These are phyloP conservation scores for Aureoboletus auriporus DNA, from an alignment of 768 basidiomycete genomes.

Conservation along the genomic window DNA sequence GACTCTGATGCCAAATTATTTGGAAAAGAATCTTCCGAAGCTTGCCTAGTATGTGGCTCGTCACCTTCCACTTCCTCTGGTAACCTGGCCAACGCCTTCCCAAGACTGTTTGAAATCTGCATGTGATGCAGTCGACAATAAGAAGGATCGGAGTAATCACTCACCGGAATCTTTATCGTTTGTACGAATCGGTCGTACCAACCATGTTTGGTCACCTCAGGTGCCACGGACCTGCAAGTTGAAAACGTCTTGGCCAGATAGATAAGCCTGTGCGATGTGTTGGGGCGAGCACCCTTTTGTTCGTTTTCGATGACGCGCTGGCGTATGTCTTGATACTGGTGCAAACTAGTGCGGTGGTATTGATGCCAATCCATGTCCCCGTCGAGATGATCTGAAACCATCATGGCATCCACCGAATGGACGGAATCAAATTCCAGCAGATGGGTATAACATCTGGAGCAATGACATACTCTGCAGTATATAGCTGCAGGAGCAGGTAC, in stretches of 20 bases:
- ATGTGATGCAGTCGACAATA: neutral
- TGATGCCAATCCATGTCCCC: slow-evolving; percentile 33
- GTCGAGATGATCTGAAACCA: slow-evolving; percentile 14
- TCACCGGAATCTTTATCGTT: slow-evolving; percentile 21
- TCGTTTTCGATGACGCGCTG: slow-evolving; percentile 28
- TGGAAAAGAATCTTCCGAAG: neutral
- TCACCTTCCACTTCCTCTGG: slow-evolving; percentile 8
- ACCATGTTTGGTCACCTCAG: slow-evolving; percentile 39
- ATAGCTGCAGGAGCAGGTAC: slow-evolving; percentile 20
- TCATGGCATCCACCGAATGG: slow-evolving; percentile 36
- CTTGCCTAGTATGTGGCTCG: slow-evolving; percentile 1
- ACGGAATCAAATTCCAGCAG: slow-evolving; percentile 29
- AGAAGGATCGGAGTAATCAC: neutral
- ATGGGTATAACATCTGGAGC: slow-evolving; percentile 34
- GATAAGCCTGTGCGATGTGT: slow-evolving; percentile 35
- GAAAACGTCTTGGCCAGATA: slow-evolving; percentile 46
- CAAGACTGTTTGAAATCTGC: slow-evolving; percentile 18
- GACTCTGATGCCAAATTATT: neutral
- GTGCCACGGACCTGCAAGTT: slow-evolving; percentile 45
- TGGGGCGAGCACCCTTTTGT: slow-evolving; percentile 33
- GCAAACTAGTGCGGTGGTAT: slow-evolving; percentile 22
- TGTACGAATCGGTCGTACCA: slow-evolving; percentile 55
- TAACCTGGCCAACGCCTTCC: slow-evolving; percentile 10
- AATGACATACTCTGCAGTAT: slow-evolving; percentile 36
- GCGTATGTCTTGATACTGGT: slow-evolving; percentile 12